Conservation (phyloP, 2,329 filamentous ascomycete genomes). For the Sporothrix schenckii region DNA sequence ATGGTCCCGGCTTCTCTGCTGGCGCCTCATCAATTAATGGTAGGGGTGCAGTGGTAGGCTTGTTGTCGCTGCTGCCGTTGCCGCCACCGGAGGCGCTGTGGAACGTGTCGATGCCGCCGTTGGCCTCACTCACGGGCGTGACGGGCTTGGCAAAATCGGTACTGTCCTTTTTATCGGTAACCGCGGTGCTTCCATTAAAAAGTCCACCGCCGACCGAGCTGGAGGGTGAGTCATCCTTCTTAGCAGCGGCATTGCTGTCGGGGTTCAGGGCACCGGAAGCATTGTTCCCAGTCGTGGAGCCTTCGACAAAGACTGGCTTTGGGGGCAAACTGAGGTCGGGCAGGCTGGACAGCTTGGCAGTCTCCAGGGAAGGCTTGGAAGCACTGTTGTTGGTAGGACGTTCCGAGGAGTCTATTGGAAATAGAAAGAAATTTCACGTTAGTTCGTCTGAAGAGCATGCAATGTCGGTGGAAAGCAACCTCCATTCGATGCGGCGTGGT, state of each 20-base stretch:
- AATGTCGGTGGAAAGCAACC: background rate
- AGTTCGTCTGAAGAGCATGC: background rate
- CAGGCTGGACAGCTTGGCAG: background rate
- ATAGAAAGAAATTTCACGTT: background rate
- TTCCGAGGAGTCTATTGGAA: background rate
- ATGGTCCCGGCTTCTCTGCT: conserved; percentile 6
- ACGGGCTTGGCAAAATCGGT: conserved; percentile 27
- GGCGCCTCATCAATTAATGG: background rate
- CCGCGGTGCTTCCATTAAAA: background rate
- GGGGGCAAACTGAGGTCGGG: background rate
- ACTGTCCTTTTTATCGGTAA: background rate
- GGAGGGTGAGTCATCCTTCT: conserved; percentile 1
- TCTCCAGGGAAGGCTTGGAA: background rate
- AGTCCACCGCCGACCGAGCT: background rate
- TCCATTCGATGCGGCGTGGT: background rate
- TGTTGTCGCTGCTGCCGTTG: background rate
- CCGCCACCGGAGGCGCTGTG: too few species aligned
- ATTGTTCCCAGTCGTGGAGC: background rate
- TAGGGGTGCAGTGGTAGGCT: background rate
- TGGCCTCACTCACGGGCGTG: conserved; percentile 27
- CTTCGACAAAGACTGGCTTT: conserved; percentile 9
- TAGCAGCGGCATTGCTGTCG: background rate
- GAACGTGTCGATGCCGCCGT: background rate
- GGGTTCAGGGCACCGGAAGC: background rate
- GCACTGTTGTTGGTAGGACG: background rate